phyloP scores from a whole-genome alignment of 2,329 filamentous ascomycete species.

The Mycosphaerelloides madeirae region DNA sequence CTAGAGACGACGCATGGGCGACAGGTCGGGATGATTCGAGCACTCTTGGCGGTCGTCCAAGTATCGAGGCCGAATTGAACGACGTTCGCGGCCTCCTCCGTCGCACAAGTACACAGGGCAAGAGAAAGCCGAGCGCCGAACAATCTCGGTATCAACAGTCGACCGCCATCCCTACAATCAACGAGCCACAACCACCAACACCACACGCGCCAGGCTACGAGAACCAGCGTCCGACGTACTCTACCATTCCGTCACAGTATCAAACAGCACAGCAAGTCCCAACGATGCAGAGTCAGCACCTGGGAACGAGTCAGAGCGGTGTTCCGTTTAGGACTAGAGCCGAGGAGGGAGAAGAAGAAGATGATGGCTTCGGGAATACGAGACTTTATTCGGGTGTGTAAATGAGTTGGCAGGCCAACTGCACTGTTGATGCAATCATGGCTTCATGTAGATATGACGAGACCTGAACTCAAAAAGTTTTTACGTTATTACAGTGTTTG shows the following conservation, averaged over 20 bases:
- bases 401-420: background rate
- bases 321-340: conserved; percentile 4
- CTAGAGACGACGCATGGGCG: conserved; percentile 40
- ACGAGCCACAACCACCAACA: conserved; percentile 17
- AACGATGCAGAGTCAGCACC: conserved; percentile 20
- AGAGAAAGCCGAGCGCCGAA: conserved; percentile 33
- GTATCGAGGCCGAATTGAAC: conserved; percentile 42
- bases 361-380: conserved; percentile 17
- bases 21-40: conserved; percentile 36
- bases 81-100: conserved; percentile 43
- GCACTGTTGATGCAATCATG: too few relatives aligned
- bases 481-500: too few relatives aligned
- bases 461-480: too few relatives aligned
- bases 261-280: conserved; percentile 14
- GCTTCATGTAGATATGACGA: too few relatives aligned
- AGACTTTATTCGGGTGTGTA: conserved; percentile 23
- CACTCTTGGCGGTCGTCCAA: conserved; percentile 37
- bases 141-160: conserved; percentile 7
- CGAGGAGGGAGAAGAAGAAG: conserved; percentile 13
- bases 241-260: conserved; percentile 8
- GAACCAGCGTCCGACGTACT: conserved; percentile 5
- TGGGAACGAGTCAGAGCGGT: conserved; percentile 21
- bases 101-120: conserved; percentile 43
- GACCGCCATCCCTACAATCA: conserved; percentile 28
- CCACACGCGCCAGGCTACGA: conserved; percentile 3